Base-by-base conservation (phyloP, 2,329 filamentous ascomycete genomes). In the Colletotrichum theobromicola region DNA sequence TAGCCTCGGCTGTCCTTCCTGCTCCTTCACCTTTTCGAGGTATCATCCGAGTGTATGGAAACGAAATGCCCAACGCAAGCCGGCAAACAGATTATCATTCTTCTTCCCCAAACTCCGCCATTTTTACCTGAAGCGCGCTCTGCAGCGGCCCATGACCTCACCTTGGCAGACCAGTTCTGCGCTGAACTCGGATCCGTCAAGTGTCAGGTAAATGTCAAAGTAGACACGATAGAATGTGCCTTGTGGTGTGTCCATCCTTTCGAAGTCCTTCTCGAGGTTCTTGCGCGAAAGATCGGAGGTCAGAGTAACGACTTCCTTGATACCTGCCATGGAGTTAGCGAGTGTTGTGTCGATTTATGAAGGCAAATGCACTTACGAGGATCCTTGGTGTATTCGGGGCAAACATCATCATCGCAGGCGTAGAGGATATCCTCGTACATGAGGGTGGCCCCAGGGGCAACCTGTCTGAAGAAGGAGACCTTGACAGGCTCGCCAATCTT, bases 341-440 rank as follows among this genome's bases (percentile, higher is more conserved):
- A 67, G 10, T 26, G 32, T 53, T 4, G 35, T 8, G 24, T 18
- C 15, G 15, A 2, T 4, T 34, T 34, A 13, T 32, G 18, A 21
- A n/a, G 15, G 12, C n/a, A 32, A 24, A 7, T 57, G 4, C 76
- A 94, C 96, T 93, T 93, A 98, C 97, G 95, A 79, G 97, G 96
- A 91, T 99, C 97, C 85, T 98, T 99, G 79, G 96, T 98, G 84
- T 99, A 99, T 84, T 98, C 97, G 1, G 97, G 97, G 85, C 96
- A 98, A 67, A 98, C 95, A 83, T 99, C 97, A 77, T 98, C 97
- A 82, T 99, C 97, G 82, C 97, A 99, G 65, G 96, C 97, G 84
- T 98, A 98, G 72, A 98, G 86, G 68, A 98, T 96, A 86, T 99
- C 97, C 88, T 99, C 97, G 84, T 99, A 99, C 97, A 99, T 98